Base-by-base conservation (phyloP, 2,329 filamentous ascomycete genomes). In the Dothistroma pini region DNA sequence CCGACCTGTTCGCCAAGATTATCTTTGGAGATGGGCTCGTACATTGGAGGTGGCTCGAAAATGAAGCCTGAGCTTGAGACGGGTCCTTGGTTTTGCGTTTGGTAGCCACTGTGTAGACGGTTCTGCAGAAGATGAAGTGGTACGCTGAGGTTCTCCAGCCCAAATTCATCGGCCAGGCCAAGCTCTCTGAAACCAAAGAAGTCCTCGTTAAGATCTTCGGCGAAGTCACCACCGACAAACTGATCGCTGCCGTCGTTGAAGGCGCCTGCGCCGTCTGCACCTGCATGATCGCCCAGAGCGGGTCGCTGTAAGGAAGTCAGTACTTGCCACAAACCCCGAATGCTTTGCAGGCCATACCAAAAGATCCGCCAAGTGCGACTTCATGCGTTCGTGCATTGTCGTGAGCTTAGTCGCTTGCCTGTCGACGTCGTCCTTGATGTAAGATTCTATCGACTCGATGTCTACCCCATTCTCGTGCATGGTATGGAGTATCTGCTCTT, bases 171-270 rank as follows among this genome's bases (percentile, higher is more conserved):
- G 71, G 96, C 92, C 60, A 99, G 83, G 49, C 95, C 95, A 51
- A 99, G 85, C 62, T 96, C 93, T 73, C 92, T 93, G 84, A 99
- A 97, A 31, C 95, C 95, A 72, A 99, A 99, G 84, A 97, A 99
- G 78, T 99, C 95, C 79, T 99, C 95, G 63, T 93, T 93, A 12
- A 99, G 89, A 69, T 99, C 95, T 74, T 97, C 95, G 0, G 95
- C 95, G 74, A 99, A 99, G 75, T 99, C 95, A 63, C 95, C 95
- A 51, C 90, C 91, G 53, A 97, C 88, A 69, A 97, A 99, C 73
- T 97, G 95, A 66, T 99, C 95, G 75, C 92, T 96, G 66, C 93
- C 93, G 70, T 99, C 95, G 64, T 96, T 91, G 81, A 99, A 99
- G 7, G 92, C 90, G 59, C 89, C 90, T 4, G 89, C 92, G 38